These are phyloP conservation scores for Coprinopsis marcescibilis DNA, from an alignment of 768 basidiomycete genomes.

Conservation along the genomic window DNA sequence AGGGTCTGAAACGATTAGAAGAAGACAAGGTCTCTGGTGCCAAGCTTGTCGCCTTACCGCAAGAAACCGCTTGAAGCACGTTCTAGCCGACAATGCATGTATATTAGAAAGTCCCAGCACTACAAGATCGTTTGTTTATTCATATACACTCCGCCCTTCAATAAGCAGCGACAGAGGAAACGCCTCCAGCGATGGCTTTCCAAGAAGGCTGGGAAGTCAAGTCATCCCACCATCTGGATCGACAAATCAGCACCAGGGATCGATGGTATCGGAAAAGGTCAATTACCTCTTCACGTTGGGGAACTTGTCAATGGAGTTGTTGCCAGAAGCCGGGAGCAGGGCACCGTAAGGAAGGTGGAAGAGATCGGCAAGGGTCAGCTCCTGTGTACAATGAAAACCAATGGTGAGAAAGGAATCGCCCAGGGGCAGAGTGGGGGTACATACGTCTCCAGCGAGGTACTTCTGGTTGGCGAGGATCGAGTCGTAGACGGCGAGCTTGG, in stretches of 20 bases:
- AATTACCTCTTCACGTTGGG: slow-evolving; percentile 41
- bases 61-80: slow-evolving; percentile 17
- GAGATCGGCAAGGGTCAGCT: slow-evolving; percentile 18
- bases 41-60: slow-evolving; percentile 33
- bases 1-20: slow-evolving; percentile 36
- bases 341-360: slow-evolving; percentile 40
- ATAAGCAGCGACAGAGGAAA: too few relatives aligned
- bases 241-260: too few relatives aligned
- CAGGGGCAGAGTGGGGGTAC: slow-evolving; percentile 11
- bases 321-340: slow-evolving; percentile 20
- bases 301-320: slow-evolving; percentile 26
- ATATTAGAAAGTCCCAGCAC: too few relatives aligned
- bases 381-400: slow-evolving; percentile 6
- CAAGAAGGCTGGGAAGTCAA: too few relatives aligned
- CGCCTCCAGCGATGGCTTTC: too few relatives aligned
- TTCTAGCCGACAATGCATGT: too few relatives aligned
- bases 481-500: slow-evolving; percentile 47
- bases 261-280: too few relatives aligned
- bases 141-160: too few relatives aligned
- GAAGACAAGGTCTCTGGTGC: slow-evolving; percentile 33
- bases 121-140: too few relatives aligned
- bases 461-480: slow-evolving; percentile 44
- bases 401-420: neutral
- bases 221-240: too few relatives aligned
- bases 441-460: slow-evolving; percentile 54